Evolutionary conservation across 257 asterid genomes (phyloP).

Genomic region (Linaria vulgaris): DNA sequence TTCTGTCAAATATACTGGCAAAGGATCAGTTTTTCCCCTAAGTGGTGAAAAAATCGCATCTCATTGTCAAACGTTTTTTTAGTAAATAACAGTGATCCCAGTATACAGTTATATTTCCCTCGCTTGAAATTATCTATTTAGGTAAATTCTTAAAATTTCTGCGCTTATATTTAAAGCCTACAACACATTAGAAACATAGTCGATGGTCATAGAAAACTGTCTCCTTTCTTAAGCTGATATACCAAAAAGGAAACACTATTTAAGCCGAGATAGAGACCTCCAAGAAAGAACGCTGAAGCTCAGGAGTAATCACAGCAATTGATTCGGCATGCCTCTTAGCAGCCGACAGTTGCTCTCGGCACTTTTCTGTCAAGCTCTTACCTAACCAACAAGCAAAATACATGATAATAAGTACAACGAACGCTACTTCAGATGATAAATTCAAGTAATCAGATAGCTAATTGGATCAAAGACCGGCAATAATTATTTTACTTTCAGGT

Average conservation of each 20-base stretch:
- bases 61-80: too few relatives aligned
- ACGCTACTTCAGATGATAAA: background rate
- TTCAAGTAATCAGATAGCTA: too few relatives aligned
- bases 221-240: constrained; percentile 9
- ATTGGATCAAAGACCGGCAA: too few relatives aligned
- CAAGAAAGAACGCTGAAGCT: constrained; percentile 64
- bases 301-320: constrained; percentile 61
- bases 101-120: too few relatives aligned
- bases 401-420: constrained; percentile 8
- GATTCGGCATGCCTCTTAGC: constrained; percentile 78
- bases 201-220: background rate
- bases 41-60: too few relatives aligned
- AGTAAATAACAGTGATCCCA: too few relatives aligned
- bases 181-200: constrained; percentile 5
- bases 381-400: constrained; percentile 42
- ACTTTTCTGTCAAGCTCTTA: constrained; percentile 39
- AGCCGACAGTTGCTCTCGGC: constrained; percentile 42
- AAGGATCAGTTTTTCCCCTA: too few relatives aligned
- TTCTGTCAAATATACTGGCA: too few relatives aligned
- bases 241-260: constrained; percentile 2
- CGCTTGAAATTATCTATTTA: too few relatives aligned
- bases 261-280: constrained; percentile 56
- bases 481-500: too few relatives aligned
- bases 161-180: background rate
- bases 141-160: too few relatives aligned